These are phyloP conservation scores for Eucommia ulmoides DNA, from an alignment of 257 asterid genomes.

Conservation along the genomic window DNA sequence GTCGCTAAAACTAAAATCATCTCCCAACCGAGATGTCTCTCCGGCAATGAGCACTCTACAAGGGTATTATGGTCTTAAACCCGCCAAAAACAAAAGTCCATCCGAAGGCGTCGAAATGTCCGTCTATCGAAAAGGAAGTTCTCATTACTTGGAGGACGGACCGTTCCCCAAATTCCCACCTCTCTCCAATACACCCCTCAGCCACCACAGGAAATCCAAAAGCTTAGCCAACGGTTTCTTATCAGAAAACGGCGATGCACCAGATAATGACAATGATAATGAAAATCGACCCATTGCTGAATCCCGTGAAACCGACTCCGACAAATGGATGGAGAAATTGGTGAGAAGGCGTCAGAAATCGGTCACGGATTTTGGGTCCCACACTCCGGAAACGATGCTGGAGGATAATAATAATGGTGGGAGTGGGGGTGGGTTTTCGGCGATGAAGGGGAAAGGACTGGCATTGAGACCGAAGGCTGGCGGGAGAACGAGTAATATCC, in stretches of 20 bases:
- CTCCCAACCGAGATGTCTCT: conserved; percentile 41
- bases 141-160: conserved; percentile 41
- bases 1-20: conserved; percentile 50
- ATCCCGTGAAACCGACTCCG: conserved; percentile 23
- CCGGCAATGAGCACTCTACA: conserved; percentile 53
- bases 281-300: conserved; percentile 28
- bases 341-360: conserved; percentile 49
- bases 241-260: conserved; percentile 27
- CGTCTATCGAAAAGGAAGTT: conserved; percentile 34
- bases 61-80: conserved; percentile 43
- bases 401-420: conserved; percentile 36
- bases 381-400: conserved; percentile 52
- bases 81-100: conserved; percentile 21
- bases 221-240: conserved; percentile 46
- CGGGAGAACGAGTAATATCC: conserved; percentile 13
- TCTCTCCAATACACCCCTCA: conserved; percentile 31
- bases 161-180: conserved; percentile 23
- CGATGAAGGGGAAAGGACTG: conserved; percentile 46
- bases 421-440: conserved; percentile 31
- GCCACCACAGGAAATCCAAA: conserved; percentile 49
- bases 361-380: conserved; percentile 31
- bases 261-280: conserved; percentile 12
- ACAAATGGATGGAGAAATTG: conserved; percentile 39
- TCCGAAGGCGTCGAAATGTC: conserved; percentile 60
- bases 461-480: conserved; percentile 70